Conservation (phyloP, 2,329 filamentous ascomycete genomes). For the Sporothrix luriei region DNA sequence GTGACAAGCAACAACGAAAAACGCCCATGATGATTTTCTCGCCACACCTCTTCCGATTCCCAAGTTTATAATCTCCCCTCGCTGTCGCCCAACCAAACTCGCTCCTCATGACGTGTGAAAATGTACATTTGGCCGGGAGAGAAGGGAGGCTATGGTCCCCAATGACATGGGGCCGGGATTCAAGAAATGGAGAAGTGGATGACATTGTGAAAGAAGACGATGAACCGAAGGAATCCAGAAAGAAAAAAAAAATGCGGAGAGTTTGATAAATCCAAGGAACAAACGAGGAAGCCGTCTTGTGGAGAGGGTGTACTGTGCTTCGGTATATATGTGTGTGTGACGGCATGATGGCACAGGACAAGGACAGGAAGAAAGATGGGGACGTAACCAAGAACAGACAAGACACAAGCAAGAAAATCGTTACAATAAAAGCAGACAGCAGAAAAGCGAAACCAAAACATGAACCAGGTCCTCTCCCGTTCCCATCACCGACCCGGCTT, state of each 20-base stretch:
- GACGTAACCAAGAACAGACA: not conserved
- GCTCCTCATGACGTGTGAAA: too few species aligned
- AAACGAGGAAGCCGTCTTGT: conserved; percentile 8
- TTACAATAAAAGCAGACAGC: not conserved
- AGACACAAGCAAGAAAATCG: conserved; percentile 9
- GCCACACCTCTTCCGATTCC: not conserved
- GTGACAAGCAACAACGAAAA: not conserved
- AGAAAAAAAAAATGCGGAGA: not conserved
- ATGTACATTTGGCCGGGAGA: not conserved
- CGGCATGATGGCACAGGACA: not conserved
- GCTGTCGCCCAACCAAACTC: not conserved
- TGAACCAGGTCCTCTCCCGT: not conserved
- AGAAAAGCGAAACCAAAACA: not conserved
- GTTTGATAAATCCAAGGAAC: not conserved
- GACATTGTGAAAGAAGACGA: not conserved
- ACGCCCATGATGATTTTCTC: conserved; percentile 27
- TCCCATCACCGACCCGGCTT: conserved; percentile 30
- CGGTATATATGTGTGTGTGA: conserved; percentile 14
- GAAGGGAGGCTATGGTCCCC: too few species aligned
- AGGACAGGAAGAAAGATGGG: not conserved
- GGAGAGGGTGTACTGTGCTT: not conserved
- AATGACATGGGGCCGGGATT: too few species aligned
- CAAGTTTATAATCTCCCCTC: not conserved
- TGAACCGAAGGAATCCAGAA: not conserved
- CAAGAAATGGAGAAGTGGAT: not conserved